A percentile compares a stretch with the other conserved stretches of the same genome.
Conservation (phyloP, 768 basidiomycete species). For the Grammothele lineata region DNA sequence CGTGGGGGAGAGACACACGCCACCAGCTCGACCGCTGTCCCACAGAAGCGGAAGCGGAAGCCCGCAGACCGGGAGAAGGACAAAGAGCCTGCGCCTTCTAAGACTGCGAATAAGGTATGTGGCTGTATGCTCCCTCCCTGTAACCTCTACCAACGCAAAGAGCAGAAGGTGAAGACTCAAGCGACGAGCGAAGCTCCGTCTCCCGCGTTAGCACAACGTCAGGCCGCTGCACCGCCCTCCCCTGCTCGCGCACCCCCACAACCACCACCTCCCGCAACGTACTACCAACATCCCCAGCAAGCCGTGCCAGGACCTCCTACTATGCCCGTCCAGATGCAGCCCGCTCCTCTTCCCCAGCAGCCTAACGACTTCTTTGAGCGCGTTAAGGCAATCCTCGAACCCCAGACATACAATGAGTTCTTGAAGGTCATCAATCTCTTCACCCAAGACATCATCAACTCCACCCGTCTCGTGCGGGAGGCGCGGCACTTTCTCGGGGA, state of each 20-base stretch:
- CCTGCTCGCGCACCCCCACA: constrained; percentile 22
- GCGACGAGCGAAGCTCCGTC: constrained; percentile 25
- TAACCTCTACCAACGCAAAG: background rate
- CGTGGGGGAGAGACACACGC: constrained; percentile 29
- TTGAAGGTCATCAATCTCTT: constrained; percentile 93
- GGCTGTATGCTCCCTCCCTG: background rate
- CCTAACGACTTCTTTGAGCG: constrained; percentile 82
- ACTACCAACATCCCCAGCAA: constrained; percentile 15
- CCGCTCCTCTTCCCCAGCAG: constrained; percentile 12
- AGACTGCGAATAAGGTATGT: constrained; percentile 24
- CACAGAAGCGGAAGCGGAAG: constrained; percentile 71
- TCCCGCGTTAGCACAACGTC: constrained; percentile 24
- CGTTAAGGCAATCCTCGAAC: constrained; percentile 70
- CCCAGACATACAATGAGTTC: constrained; percentile 89
- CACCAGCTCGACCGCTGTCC: constrained; percentile 40
- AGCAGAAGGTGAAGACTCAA: constrained; percentile 24
- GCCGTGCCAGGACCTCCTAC: constrained; percentile 12
- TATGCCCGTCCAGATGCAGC: constrained; percentile 10
- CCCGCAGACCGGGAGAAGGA: constrained; percentile 40
- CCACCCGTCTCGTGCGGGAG: constrained; percentile 76
- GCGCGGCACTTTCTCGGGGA: constrained; percentile 70
- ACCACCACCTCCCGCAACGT: constrained; percentile 6
- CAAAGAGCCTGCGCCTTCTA: constrained; percentile 22
- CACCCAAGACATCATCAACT: constrained; percentile 90
- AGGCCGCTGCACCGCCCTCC: constrained; percentile 24